These are phyloP conservation scores for Lactarius evosmus DNA, from an alignment of 768 basidiomycete species.

Conservation along the genomic window DNA sequence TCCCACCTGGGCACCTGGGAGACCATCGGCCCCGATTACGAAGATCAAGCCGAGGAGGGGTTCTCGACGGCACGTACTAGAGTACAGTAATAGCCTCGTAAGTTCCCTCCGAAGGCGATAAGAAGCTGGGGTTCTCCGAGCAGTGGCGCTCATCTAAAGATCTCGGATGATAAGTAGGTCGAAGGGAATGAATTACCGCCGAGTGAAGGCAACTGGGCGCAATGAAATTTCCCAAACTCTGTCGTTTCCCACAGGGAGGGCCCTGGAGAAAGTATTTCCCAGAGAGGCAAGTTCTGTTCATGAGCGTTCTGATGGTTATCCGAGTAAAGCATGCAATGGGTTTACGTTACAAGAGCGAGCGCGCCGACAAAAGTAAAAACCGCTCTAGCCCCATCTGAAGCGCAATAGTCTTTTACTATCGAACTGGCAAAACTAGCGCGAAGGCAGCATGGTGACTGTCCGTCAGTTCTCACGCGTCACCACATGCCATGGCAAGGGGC, in stretches of 20 bases:
- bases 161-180: constrained; percentile 20
- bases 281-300: constrained; percentile 20
- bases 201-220: constrained; percentile 5
- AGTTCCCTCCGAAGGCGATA: constrained; percentile 25
- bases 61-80: constrained; percentile 20
- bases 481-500: constrained; percentile 23
- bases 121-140: constrained; percentile 24
- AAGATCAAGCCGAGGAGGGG: constrained; percentile 10
- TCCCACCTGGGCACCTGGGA: constrained; percentile 8
- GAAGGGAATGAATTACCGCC: constrained; percentile 21
- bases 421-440: constrained; percentile 26
- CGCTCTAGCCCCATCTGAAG: constrained; percentile 25
- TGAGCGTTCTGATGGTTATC: constrained; percentile 28
- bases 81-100: constrained; percentile 23
- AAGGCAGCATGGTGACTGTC: constrained; percentile 22
- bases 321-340: constrained; percentile 11
- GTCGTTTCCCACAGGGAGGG: constrained; percentile 21
- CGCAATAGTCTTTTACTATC: constrained; percentile 24
- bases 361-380: constrained; percentile 16
- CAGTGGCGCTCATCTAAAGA: constrained; percentile 20
- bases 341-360: constrained; percentile 26
- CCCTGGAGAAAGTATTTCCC: constrained; percentile 19
- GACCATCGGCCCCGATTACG: constrained; percentile 13
- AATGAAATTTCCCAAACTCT: constrained; percentile 14
- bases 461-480: constrained; percentile 22